phyloP scores from a whole-genome alignment of 768 basidiomycete genomes.

The Phaeotremella skinneri region DNA sequence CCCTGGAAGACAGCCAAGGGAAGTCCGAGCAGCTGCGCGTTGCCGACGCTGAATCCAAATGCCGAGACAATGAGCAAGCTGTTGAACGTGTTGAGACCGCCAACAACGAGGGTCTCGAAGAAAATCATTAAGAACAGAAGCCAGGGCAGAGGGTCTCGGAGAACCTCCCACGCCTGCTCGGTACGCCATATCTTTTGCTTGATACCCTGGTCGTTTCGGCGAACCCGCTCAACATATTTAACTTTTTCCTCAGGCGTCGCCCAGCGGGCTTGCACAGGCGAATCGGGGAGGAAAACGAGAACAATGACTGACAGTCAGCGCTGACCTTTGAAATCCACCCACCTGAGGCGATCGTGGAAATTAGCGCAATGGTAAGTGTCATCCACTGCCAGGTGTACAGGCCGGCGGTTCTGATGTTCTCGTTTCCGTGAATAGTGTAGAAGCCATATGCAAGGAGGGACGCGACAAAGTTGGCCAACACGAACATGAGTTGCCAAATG shows the following conservation, averaged over 20 bases:
- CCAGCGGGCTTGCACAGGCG: constrained; percentile 19
- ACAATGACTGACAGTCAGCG: constrained; percentile 12
- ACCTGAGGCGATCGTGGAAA: constrained; percentile 15
- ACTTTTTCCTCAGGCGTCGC: constrained; percentile 53
- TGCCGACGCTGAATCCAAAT: constrained; percentile 53
- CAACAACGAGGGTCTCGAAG: constrained; percentile 57
- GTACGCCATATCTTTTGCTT: constrained; percentile 57
- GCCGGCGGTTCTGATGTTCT: not conserved
- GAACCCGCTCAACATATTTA: constrained; percentile 58
- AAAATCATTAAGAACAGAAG: constrained; percentile 56
- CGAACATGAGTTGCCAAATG: constrained; percentile 29
- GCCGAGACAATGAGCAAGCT: constrained; percentile 55
- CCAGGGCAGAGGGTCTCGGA: constrained; percentile 57
- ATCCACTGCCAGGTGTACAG: constrained; percentile 23
- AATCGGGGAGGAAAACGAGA: constrained; percentile 18
- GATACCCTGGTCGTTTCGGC: constrained; percentile 59
- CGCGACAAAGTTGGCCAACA: constrained; percentile 10
- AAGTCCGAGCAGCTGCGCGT: constrained; percentile 54
- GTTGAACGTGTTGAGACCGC: constrained; percentile 58
- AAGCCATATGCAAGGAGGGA: constrained; percentile 15
- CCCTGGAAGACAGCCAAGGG: constrained; percentile 48
- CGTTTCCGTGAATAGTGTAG: constrained; percentile 6
- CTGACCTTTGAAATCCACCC: not conserved
- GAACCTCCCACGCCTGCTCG: constrained; percentile 53
- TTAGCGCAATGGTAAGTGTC: constrained; percentile 15